Conservation (phyloP, 768 basidiomycete genomes). For the Trametes cingulata region DNA sequence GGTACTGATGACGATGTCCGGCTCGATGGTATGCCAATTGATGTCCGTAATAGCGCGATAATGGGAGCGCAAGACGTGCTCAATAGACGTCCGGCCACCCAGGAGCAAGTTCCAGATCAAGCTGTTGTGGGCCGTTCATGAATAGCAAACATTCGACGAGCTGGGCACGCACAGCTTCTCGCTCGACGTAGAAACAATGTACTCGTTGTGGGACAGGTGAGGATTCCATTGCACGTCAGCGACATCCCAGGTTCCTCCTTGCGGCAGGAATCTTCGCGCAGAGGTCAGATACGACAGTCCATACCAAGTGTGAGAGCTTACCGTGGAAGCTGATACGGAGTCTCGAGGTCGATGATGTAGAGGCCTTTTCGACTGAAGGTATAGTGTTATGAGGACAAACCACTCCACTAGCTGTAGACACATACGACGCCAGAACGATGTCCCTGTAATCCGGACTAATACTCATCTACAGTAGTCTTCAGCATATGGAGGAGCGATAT, state of each 20-base stretch:
- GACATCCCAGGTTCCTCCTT: slow-evolving; percentile 96
- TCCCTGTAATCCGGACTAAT: slow-evolving; percentile 89
- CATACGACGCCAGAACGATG: slow-evolving; percentile 86
- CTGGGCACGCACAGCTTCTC: slow-evolving; percentile 70
- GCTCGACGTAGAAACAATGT: slow-evolving; percentile 85
- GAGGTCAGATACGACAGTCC: not conserved
- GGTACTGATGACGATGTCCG: slow-evolving; percentile 84
- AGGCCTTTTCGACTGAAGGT: slow-evolving; percentile 73
- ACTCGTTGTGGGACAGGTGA: slow-evolving; percentile 70
- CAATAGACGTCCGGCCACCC: slow-evolving; percentile 73
- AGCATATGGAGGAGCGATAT: slow-evolving; percentile 27
- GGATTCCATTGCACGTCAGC: slow-evolving; percentile 94
- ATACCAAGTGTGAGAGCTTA: not conserved
- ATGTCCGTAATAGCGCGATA: slow-evolving; percentile 97
- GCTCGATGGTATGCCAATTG: slow-evolving; percentile 91
- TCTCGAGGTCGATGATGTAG: slow-evolving; percentile 92
- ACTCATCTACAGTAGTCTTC: slow-evolving; percentile 63
- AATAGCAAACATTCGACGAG: not conserved
- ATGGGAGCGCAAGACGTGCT: slow-evolving; percentile 85
- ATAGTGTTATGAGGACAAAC: not conserved
- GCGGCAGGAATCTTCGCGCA: slow-evolving; percentile 70
- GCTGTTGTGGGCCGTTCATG: slow-evolving; percentile 27
- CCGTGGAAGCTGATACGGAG: slow-evolving; percentile 83
- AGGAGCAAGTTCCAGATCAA: slow-evolving; percentile 94
- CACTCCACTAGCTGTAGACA: slow-evolving; percentile 4